Evolutionary conservation across 2,329 filamentous ascomycete species (phyloP), one percentile per base, ranked within the genome.

Genomic region (Nemania sp.): DNA sequence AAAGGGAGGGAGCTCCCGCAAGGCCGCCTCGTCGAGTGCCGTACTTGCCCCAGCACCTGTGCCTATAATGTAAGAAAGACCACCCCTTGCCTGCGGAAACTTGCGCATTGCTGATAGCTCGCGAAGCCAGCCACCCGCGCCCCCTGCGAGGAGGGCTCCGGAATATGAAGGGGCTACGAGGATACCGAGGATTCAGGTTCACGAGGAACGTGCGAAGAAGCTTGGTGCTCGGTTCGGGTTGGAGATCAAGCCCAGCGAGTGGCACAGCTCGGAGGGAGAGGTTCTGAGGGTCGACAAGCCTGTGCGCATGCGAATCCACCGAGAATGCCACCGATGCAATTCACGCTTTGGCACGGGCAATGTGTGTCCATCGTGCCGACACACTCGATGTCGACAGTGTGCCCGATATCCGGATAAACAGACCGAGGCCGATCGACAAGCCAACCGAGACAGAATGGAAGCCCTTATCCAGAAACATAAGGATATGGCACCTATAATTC

Each of bases 371-470:
- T 85, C 85, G 67, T 97, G 93, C 78, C 83, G 90, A 68, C 93
- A 97, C 77, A 80, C 81, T 48, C 86, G 91, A 67, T 97, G 93
- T 83, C 89, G 86, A 71, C 87, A 90, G 71, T 97, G 93, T 74
- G 85, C 87, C 29, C 87, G 91, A 57, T 86, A 89, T 69, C 92
- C 92, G 35, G 80, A 84, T 54, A 87, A 87, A 77, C 86, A 84
- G 67, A 82, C 78, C 68, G 82, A 86, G 66, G 80, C 79, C 63
- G 80, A 85, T 70, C 78, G 79, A 67, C 75, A 81, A 60, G 81
- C 80, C 67, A 81, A 79, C 71, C 80, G 83, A 54, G 80, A 81
- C 71, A 78, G 75, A 68, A 79, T 80, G 65, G 80, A 81, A 17
- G 78, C 77, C 21, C 72, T 81, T 20, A 66, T 80, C 60, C 82